Percentiles rank a stretch among this genome's conserved stretches.
Evolutionary conservation across 768 basidiomycete genomes (phyloP).

Genomic region (Serendipita sp.): DNA sequence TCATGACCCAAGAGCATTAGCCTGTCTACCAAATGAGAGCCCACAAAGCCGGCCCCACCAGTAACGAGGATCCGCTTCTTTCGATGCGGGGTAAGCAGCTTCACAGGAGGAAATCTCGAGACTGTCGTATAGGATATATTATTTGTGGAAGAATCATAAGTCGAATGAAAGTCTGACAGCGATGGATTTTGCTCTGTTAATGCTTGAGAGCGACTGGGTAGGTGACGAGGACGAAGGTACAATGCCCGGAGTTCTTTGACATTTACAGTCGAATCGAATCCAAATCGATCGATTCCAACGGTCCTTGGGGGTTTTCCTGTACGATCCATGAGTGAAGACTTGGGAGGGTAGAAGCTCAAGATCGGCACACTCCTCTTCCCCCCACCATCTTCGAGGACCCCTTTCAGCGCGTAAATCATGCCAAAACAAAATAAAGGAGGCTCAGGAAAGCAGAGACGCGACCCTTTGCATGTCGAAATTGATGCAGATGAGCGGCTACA

Average conservation of each 20-base stretch:
- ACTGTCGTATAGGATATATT: slow-evolving; percentile 88
- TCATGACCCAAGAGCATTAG: slow-evolving; percentile 97
- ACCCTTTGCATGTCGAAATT: slow-evolving; percentile 75
- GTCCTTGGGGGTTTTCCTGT: slow-evolving; percentile 56
- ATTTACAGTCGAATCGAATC: slow-evolving; percentile 75
- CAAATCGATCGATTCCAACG: slow-evolving; percentile 76
- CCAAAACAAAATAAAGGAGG: slow-evolving; percentile 7
- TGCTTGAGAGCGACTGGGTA: slow-evolving; percentile 24
- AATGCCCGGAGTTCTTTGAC: slow-evolving; percentile 72
- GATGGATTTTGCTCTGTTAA: slow-evolving; percentile 20
- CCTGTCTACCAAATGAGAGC: slow-evolving; percentile 93
- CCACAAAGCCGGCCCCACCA: slow-evolving; percentile 98
- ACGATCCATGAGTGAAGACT: slow-evolving; percentile 56
- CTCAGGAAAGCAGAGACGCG: slow-evolving; percentile 51
- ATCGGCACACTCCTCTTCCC: neutral
- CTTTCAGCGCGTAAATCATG: neutral
- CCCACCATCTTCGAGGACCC: neutral
- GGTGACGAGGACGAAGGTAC: slow-evolving; percentile 73
- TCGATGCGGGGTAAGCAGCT: slow-evolving; percentile 54
- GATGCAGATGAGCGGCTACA: slow-evolving; percentile 58
- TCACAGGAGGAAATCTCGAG: slow-evolving; percentile 85
- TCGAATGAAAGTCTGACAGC: slow-evolving; percentile 64
- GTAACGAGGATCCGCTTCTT: slow-evolving; percentile 90
- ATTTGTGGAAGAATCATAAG: slow-evolving; percentile 62
- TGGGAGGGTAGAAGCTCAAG: neutral